These are phyloP conservation scores for Lotus japonicus DNA, from an alignment of 306 rosid genomes.

Conservation along the genomic window DNA sequence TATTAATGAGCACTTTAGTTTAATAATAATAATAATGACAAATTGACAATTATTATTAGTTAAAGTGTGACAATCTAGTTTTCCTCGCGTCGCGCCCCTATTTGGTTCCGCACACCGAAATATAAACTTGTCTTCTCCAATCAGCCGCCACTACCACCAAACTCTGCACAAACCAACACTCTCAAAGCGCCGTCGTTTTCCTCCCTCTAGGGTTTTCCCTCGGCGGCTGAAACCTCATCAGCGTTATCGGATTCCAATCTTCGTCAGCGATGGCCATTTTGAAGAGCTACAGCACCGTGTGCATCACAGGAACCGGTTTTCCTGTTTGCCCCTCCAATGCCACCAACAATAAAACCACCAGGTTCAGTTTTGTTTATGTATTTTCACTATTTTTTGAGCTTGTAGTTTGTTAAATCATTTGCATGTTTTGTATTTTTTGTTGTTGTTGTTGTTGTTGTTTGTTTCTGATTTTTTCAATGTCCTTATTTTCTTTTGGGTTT, in stretches of 20 bases:
- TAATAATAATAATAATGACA: too few species aligned
- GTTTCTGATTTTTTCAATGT: neutral
- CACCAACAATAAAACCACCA: constrained; percentile 22
- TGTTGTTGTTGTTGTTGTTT: neutral
- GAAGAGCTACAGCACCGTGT: constrained; percentile 31
- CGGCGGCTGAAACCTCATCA: too few species aligned
- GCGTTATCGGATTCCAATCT: neutral
- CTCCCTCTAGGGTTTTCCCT: too few species aligned
- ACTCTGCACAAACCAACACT: neutral
- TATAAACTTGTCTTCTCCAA: too few species aligned
- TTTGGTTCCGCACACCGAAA: too few species aligned
- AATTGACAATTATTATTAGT: too few species aligned
- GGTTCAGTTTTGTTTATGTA: neutral
- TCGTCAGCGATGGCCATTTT: constrained; percentile 31
- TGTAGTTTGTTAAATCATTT: neutral
- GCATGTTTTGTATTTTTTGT: neutral
- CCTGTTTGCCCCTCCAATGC: constrained; percentile 38
- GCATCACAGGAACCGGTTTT: constrained; percentile 34
- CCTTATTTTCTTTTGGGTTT: too few species aligned
- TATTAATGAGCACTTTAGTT: too few species aligned
- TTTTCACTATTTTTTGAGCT: neutral
- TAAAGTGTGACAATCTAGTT: too few species aligned
- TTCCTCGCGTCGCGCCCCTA: too few species aligned
- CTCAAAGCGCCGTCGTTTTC: neutral
- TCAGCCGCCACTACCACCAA: too few species aligned